Conservation (phyloP, 2,329 filamentous ascomycete genomes). For the Canariomyces notabilis region DNA sequence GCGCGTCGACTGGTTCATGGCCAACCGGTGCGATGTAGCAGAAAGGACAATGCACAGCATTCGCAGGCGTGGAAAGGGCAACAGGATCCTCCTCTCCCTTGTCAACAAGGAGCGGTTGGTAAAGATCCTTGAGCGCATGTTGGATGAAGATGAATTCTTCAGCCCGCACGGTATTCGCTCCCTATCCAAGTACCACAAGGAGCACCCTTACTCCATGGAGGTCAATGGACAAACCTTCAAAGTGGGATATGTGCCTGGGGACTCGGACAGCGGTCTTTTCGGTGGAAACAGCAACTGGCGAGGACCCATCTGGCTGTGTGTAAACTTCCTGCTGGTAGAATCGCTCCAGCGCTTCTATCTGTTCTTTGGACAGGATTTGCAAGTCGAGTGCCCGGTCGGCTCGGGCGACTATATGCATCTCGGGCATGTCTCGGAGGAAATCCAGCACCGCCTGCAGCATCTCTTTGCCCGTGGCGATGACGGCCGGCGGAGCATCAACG, state of each 20-base stretch:
- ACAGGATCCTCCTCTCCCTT: slow-evolving; percentile 80
- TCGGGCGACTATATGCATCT: slow-evolving; percentile 95
- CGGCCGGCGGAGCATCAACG: slow-evolving; percentile 83
- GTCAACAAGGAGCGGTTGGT: slow-evolving; percentile 90
- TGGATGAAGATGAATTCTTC: slow-evolving; percentile 90
- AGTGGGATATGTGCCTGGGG: slow-evolving; percentile 87
- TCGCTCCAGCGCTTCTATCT: slow-evolving; percentile 93
- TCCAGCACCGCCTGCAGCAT: slow-evolving; percentile 91
- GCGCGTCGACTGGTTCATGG: slow-evolving; percentile 88
- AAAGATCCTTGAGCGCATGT: slow-evolving; percentile 85
- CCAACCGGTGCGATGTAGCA: slow-evolving; percentile 78
- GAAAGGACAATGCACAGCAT: slow-evolving; percentile 95
- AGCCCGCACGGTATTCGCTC: slow-evolving; percentile 87
- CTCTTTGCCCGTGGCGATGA: slow-evolving; percentile 80
- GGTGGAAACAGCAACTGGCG: slow-evolving; percentile 98
- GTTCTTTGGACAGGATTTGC: slow-evolving; percentile 84
- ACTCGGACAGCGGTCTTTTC: slow-evolving; percentile 91
- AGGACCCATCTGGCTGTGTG: slow-evolving; percentile 90
- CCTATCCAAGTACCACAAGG: slow-evolving; percentile 83
- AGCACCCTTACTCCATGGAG: slow-evolving; percentile 89
- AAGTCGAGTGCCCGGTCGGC: slow-evolving; percentile 90
- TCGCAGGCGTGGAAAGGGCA: slow-evolving; percentile 80
- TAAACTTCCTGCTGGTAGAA: slow-evolving; percentile 92
- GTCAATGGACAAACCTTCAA: slow-evolving; percentile 87
- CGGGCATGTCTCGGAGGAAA: slow-evolving; percentile 87